Conservation (phyloP, 2,329 filamentous ascomycete genomes). For the Malbranchea cinnamomea region DNA sequence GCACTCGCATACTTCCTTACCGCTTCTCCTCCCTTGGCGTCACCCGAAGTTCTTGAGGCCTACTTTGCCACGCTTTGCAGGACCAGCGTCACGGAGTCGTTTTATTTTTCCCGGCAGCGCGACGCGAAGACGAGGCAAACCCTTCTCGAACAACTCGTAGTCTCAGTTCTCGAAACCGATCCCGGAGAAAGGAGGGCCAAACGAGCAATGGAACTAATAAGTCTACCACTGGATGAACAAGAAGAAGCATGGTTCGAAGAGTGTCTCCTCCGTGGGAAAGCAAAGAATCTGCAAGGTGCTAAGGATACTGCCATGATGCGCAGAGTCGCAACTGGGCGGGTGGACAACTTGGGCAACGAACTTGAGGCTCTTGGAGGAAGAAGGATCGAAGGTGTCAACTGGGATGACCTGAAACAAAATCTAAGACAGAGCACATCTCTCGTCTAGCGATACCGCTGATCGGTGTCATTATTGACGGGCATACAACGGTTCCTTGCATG, state of each 20-base stretch:
- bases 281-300: constrained; percentile 47
- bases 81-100: constrained; percentile 55
- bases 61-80: constrained; percentile 55
- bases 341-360: constrained; percentile 18
- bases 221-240: constrained; percentile 52
- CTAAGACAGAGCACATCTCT: constrained; percentile 11
- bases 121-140: constrained; percentile 45
- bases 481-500: constrained; percentile 1
- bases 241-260: constrained; percentile 66
- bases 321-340: constrained; percentile 50
- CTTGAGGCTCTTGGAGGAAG: constrained; percentile 28
- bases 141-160: constrained; percentile 53
- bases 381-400: constrained; percentile 36
- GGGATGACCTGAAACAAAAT: constrained; percentile 32
- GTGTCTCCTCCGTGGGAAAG: constrained; percentile 49
- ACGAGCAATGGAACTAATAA: constrained; percentile 53
- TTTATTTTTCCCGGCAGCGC: constrained; percentile 55
- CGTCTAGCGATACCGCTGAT: neutral
- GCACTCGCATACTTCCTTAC: constrained; percentile 67
- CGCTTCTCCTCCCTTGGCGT: constrained; percentile 56
- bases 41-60: constrained; percentile 44
- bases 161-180: constrained; percentile 36
- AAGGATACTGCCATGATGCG: constrained; percentile 63
- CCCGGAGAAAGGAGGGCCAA: constrained; percentile 31
- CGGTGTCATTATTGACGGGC: neutral